Evolutionary conservation across 805 yeast genomes (phyloP).

Genomic region (Maudiozyma bulderi): DNA sequence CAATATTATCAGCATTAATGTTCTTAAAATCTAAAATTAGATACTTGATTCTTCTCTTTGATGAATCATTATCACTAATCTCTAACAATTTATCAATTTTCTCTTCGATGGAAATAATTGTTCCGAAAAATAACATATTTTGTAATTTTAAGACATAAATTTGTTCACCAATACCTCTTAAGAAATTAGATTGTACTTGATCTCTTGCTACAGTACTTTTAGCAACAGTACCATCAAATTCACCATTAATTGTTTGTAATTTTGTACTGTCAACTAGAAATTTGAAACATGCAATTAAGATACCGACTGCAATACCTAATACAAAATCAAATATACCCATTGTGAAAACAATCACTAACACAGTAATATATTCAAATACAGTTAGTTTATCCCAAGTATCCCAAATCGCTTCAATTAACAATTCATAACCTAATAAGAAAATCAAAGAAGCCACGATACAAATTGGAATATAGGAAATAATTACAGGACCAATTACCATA

Average conservation of each 20-base stretch:
- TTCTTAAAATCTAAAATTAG: constrained; percentile 77
- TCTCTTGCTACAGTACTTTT: constrained; percentile 89
- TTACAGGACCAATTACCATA: constrained; percentile 81
- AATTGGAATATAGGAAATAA: constrained; percentile 90
- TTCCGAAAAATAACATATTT: constrained; percentile 89
- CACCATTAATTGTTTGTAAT: constrained; percentile 68
- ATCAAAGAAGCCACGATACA: constrained; percentile 93
- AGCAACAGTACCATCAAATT: constrained; percentile 80
- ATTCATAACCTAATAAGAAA: constrained; percentile 82
- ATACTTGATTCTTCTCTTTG: constrained; percentile 59
- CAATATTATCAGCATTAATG: constrained; percentile 61
- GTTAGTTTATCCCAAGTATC: constrained; percentile 76
- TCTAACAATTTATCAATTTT: constrained; percentile 60
- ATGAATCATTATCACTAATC: constrained; percentile 30
- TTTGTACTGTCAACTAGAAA: constrained; percentile 89
- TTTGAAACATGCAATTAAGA: constrained; percentile 84
- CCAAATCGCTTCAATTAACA: constrained; percentile 72
- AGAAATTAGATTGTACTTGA: constrained; percentile 76
- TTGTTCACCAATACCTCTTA: constrained; percentile 81
- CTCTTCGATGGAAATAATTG: constrained; percentile 84
- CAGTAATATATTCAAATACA: constrained; percentile 73
- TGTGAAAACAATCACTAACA: constrained; percentile 74
- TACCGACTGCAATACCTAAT: constrained; percentile 82
- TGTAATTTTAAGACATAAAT: constrained; percentile 78
- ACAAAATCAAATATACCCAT: constrained; percentile 97